These are phyloP conservation scores for Plantago coronopus DNA, from an alignment of 305 asterid genomes.

Conservation along the genomic window DNA sequence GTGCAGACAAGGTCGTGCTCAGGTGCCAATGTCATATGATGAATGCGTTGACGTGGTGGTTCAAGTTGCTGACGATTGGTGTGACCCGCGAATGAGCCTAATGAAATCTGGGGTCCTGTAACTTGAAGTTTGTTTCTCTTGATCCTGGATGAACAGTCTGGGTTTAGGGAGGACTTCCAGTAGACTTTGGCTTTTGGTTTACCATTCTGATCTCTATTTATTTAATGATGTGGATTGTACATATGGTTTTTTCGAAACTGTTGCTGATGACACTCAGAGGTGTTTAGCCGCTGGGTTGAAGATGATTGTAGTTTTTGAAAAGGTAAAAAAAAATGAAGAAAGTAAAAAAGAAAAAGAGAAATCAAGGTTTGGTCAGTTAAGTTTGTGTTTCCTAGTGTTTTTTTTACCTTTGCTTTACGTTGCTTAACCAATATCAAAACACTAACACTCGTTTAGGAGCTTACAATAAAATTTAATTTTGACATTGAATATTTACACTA, in stretches of 20 bases:
- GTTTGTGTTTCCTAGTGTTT: no score
- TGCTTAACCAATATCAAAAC: no score
- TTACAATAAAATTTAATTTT: no score
- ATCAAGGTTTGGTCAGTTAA: no score
- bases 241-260: neutral
- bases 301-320: neutral
- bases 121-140: constrained; percentile 13
- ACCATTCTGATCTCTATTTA: neutral
- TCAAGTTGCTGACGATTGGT: constrained; percentile 14
- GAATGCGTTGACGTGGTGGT: constrained; percentile 27
- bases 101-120: constrained; percentile 32
- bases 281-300: constrained; percentile 2
- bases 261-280: constrained; percentile 5
- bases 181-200: constrained; percentile 20
- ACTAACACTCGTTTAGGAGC: no score
- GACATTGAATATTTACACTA: no score
- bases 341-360: no score
- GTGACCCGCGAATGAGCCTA: constrained; percentile 9
- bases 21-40: constrained; percentile 10
- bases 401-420: no score
- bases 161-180: constrained; percentile 25
- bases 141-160: constrained; percentile 20
- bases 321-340: no score
- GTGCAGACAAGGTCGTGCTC: constrained; percentile 29
- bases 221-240: neutral